Evolutionary conservation across 805 yeast species (phyloP).

Genomic region (Candida multigemmis): DNA sequence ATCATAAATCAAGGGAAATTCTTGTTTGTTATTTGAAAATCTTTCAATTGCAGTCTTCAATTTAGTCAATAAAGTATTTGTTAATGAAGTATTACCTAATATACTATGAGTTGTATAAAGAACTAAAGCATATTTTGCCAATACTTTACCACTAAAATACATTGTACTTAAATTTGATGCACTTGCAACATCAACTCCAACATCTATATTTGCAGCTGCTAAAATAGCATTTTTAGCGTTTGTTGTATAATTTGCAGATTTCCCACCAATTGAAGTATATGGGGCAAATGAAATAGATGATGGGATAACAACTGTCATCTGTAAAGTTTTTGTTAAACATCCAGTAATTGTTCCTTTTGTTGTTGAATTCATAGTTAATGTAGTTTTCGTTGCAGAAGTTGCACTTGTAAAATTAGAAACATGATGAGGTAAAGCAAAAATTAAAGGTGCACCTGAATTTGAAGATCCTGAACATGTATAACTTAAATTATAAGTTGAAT

Average conservation of each 20-base stretch:
- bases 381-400: slow-evolving; percentile 18
- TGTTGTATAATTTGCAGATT: slow-evolving; percentile 6
- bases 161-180: slow-evolving; percentile 10
- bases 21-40: slow-evolving; percentile 34
- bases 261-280: slow-evolving; percentile 11
- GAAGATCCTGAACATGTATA: slow-evolving; percentile 38
- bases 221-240: slow-evolving; percentile 6
- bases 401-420: slow-evolving; percentile 30
- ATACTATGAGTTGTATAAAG: slow-evolving; percentile 12
- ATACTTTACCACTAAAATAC: slow-evolving; percentile 16
- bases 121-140: slow-evolving; percentile 12
- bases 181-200: slow-evolving; percentile 8
- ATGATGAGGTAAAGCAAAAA: slow-evolving; percentile 69
- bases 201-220: slow-evolving; percentile 9
- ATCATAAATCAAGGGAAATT: slow-evolving; percentile 70
- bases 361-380: slow-evolving; percentile 37
- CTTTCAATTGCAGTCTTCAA: slow-evolving; percentile 9
- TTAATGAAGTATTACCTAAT: slow-evolving; percentile 9
- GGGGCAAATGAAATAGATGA: slow-evolving; percentile 38
- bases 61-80: slow-evolving; percentile 6
- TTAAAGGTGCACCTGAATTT: slow-evolving; percentile 31
- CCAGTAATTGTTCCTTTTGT: slow-evolving; percentile 40
- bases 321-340: slow-evolving; percentile 29
- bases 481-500: slow-evolving; percentile 27
- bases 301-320: slow-evolving; percentile 35